Evolutionary conservation across 768 basidiomycete species (phyloP).

Genomic region (Coprinellus micaceus): DNA sequence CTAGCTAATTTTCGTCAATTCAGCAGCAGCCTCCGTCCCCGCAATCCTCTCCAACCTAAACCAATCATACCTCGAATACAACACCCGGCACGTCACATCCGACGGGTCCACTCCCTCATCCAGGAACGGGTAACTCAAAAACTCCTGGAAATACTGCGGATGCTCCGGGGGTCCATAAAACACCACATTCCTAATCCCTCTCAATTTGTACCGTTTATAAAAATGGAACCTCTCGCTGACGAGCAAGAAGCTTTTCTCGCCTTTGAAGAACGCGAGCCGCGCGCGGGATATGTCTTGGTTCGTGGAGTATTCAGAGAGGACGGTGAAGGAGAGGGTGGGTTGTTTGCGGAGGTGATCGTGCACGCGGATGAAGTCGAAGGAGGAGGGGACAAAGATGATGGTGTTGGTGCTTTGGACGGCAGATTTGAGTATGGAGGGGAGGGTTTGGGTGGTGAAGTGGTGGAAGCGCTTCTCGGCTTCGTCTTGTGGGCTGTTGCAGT

Average conservation of each 20-base stretch:
- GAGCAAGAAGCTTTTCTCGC: conserved; percentile 81
- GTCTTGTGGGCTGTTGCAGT: conserved; percentile 62
- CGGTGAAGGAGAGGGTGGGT: conserved; percentile 65
- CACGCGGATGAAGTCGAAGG: conserved; percentile 93
- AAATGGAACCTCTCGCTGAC: conserved; percentile 99
- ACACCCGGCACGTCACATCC: conserved; percentile 77
- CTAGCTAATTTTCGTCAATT: conserved; percentile 34
- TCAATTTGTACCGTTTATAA: conserved; percentile 84
- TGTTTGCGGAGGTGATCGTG: conserved; percentile 81
- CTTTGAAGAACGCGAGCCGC: conserved; percentile 87
- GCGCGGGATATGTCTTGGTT: conserved; percentile 94
- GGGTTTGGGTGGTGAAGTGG: conserved; percentile 80
- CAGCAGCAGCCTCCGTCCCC: conserved; percentile 44
- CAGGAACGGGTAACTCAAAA: conserved; percentile 86
- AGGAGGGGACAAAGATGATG: conserved; percentile 86
- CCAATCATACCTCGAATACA: conserved; percentile 89
- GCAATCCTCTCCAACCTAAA: conserved; percentile 85
- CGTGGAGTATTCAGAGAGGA: conserved; percentile 94
- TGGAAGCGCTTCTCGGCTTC: conserved; percentile 87
- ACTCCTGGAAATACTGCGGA: conserved; percentile 87
- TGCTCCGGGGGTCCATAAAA: conserved; percentile 94
- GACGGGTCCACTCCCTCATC: conserved; percentile 82
- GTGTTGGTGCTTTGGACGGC: conserved; percentile 92
- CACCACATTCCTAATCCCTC: conserved; percentile 88
- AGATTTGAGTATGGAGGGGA: conserved; percentile 82